Base-by-base conservation (phyloP, 2,329 filamentous ascomycete species). In the Capronia coronata region DNA sequence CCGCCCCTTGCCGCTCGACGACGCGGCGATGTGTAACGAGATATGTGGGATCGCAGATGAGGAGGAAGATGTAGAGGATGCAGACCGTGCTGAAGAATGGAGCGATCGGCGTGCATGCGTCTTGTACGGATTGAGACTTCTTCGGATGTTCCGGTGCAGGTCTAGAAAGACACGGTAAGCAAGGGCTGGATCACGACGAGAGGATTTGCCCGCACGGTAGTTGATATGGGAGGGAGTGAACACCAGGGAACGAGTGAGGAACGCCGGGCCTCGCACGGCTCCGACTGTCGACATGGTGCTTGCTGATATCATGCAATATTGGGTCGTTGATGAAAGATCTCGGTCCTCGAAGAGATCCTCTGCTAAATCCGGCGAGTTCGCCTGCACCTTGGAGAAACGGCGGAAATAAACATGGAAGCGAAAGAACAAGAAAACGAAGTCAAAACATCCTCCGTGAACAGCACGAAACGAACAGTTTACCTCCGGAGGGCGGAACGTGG, bases 1-100 rank as follows among this genome's bases (percentile, higher is more conserved):
- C 38, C 75, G 77, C 59, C 82, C 78, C 66, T 91, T 91, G 51
- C 79, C 84, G 42, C 83, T 84, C 62, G 85, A 89, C 3, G 86
- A 86, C 4, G 84, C 84, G 23, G 85, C 83, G 51, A 87, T 76
- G 57, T 84, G 76, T 65, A 87, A 89, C 45, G 78, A 78, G 63
- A 87, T 67, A 16, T 66, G 67, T 10, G 64, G 64, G 27, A 66
- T 60, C 21, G 63, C 62, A 7, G 56, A 57, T 7, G 53, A 27
- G 5, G 52, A 27, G n/a, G 34, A 6, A 6, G 40, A 7, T 2
- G 47, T 43, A 10, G 46, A 35, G 29, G 29, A 30, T 40, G 38
- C 34, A 23, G 38, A 11, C 21, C 49, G 55, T 22, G 43, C 42
- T 30, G 51, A 54, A 22, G 46, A 54, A 50, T 46, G 48, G 8